Conservation (phyloP, 257 asterid species). For the Lycium ferocissimum region DNA sequence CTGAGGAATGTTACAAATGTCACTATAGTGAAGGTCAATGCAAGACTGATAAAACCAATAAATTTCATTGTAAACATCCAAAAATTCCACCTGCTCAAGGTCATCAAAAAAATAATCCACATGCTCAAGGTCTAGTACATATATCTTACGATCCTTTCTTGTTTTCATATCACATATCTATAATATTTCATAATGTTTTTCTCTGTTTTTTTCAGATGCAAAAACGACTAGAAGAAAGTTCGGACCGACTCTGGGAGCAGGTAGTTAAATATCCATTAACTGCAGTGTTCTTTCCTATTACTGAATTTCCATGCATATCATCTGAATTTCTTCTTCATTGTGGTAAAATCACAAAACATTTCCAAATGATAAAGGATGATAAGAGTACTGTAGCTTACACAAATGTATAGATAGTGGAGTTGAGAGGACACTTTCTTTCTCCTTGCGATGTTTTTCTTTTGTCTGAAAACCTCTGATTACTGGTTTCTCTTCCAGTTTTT, state of each 20-base stretch:
- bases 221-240: neutral
- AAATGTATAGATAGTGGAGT: neutral
- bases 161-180: neutral
- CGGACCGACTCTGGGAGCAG: neutral
- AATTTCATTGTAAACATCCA: no score
- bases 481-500: neutral
- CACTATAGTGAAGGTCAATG: no score
- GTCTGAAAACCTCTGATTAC: neutral
- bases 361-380: no score
- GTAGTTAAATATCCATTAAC: neutral
- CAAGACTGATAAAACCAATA: no score
- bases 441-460: neutral
- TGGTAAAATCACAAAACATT: neutral
- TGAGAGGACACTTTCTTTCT: neutral
- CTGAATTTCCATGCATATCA: neutral
- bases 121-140: neutral
- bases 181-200: neutral
- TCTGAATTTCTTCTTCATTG: neutral
- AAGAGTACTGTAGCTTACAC: neutral
- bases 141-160: neutral
- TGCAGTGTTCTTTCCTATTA: neutral
- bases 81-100: no score
- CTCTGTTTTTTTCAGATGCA: neutral
- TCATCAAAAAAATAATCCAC: no score
- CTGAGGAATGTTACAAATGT: no score